Base-by-base conservation (phyloP, 495 filamentous ascomycete genomes). In the Durotheca rogersii region DNA sequence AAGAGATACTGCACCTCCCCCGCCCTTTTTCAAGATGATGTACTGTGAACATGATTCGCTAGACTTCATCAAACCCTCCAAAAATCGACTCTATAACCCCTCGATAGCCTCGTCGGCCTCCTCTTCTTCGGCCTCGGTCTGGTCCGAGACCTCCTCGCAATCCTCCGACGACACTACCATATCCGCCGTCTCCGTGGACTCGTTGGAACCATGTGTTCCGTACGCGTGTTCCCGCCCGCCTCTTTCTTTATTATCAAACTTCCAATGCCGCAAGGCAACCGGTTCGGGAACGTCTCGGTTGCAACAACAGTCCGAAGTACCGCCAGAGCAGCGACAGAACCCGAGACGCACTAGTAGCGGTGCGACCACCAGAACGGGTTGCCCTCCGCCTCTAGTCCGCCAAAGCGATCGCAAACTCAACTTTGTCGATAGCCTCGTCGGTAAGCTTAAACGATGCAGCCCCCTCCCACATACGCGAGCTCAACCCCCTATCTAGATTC, bases 401-500 rank as follows among this genome's bases (percentile, higher is more conserved):
- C 93, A 98, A 74, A 84, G 83, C 61, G 93, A 96, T 66, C 85
- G 93, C 53, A 97, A 96, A 74, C 81, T 87, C 64, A 90, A 85
- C 67, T 98, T 97, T 67, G 93, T 98, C 73, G 92, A 96, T 68
- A 90, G 83, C 73, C 89, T 98, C 67, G 92, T 98, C 79, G 93
- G 93, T 98, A 89, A 93, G 93, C 62, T 60, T 35, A 36, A 56
- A 48, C 61, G 51, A 51, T 46, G 33, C 31, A 42, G 45, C 25
- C 52, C 48, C 58, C 14, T 33, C 30, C 23, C 61, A 65, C 30
- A 11, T 18, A 41, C 61, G 34, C 41, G 23, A 44, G 60, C 60
- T 66, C 58, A 66, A 56, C 40, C n/a, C 32, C 37, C 37, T 33
- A 53, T 67, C 61, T 82, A 98, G 93, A 96, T 79, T 91, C 91